Base-by-base conservation (phyloP, 2,329 filamentous ascomycete genomes). In the Neodidymelliopsis sp. region DNA sequence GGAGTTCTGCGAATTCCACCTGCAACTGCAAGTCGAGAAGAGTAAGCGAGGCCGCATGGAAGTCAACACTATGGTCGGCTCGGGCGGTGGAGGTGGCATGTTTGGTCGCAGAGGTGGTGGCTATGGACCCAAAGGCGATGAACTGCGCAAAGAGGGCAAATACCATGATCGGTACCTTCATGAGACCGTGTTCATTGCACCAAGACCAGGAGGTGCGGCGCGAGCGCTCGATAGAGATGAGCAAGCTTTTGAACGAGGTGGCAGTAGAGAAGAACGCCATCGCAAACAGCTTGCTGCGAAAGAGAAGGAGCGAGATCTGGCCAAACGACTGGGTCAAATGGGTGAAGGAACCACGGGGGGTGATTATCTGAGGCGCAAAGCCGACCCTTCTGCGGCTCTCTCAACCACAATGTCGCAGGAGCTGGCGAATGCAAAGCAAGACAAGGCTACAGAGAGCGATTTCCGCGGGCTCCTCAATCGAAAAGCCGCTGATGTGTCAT, bases 1-100 rank as follows among this genome's bases (percentile, higher is more conserved):
- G 0, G 87, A 96, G 62, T 90, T 89, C 69, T 99, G 94, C 75
- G 91, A 96, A 57, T 99, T 88, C 61, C 94, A 99, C 72, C 85
- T 96, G 59, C 91, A 95, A 61, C 78, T 90, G 19, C 87, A 90
- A 19, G 77, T 97, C 3, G 83, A 86, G 44, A 92, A 90, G 67
- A 83, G 84, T 66, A 80, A 84, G 22, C 78, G 84, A 9, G 78
- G 81, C 1, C 82, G 92, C 25, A 86, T 92, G 78, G 91, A 96
- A 65, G 81, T 97, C 53, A 96, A 92, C 66, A 83, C 80, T 10
- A 87, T 86, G 72, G 82, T 81, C 3, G 79, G 79, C 18, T 75
- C 81, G 38, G 66, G 69, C 18, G 47, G 67, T 38, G 69, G 64
- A 54, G 55, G 60, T 40, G 57, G 69, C 53, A 71, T 70, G 67